Base-by-base conservation (phyloP, 768 basidiomycete genomes). In the Termitomyces sp. region DNA sequence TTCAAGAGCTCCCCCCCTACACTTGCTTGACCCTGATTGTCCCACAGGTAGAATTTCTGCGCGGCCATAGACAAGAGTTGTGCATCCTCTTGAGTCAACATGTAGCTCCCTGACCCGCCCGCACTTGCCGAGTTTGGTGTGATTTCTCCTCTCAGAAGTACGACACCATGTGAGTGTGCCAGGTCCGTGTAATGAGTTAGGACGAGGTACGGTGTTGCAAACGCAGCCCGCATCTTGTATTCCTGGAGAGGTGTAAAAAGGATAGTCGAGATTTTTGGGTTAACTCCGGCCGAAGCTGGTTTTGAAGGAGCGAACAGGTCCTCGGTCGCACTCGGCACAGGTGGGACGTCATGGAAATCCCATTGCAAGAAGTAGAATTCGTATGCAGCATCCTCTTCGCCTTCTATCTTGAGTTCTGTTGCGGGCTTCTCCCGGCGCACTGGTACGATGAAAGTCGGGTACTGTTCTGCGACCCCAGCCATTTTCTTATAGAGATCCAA, bases 231-330 rank as follows among this genome's bases (percentile, higher is more conserved):
- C 56, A 85, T 73, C 71, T 97, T 96, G 82, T 93, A 99, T 74
- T 98, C 96, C 63, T 90, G 88, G 43, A 98, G 79, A 2, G 95
- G 91, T 0, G 97, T 95, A 77, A 96, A 96, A 36, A 98, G 79
- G 53, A 96, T 80, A 0, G 94, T 95, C 6, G 94, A 84, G 2
- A 74, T 75, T 52, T 75, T 16, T 84, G 82, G 62, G 84, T 83
- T 42, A 68, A 62, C 14, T 68, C 65, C 5, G 65, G 62, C 20
- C 26, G 46, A 55, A 50, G 53, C 37, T 5, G 64, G 56, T 33
- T 64, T 58, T 5, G 76, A 68, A 58, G 37, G n/a, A 74, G 74
- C 62, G 68, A 85, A 83, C 5, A 76, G 74, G 65, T 86, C 77
- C 40, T 76, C 72, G 16, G 64, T 67, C n/a, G 76, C 67, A 1